These are phyloP conservation scores for Lichtheimia ramosa DNA, from an alignment of 371 early-diverging fungal genomes.

Conservation along the genomic window DNA sequence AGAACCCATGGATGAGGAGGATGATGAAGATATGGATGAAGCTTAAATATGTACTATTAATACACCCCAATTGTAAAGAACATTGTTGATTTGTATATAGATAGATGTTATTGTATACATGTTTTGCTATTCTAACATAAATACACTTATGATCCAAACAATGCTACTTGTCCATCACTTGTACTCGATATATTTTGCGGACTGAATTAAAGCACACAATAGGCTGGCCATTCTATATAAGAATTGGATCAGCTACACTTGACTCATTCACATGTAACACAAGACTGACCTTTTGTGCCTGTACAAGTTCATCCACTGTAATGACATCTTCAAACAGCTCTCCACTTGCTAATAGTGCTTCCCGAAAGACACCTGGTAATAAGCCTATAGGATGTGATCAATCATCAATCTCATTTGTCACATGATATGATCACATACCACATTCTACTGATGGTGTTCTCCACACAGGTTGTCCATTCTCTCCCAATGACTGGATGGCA, in stretches of 20 bases:
- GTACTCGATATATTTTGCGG: conserved; percentile 5
- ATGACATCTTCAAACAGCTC: conserved; percentile 37
- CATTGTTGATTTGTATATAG: no score
- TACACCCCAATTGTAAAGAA: no score
- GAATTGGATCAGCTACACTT: background rate
- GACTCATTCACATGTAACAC: no score
- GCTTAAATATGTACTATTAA: background rate
- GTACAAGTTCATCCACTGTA: conserved; percentile 41
- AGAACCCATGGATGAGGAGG: conserved; percentile 45
- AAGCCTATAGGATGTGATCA: conserved; percentile 25
- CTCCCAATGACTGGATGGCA: conserved; percentile 35
- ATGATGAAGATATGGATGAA: conserved; percentile 33
- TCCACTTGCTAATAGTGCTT: conserved; percentile 29
- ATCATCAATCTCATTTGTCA: background rate
- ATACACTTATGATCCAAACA: no score
- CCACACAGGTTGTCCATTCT: conserved; percentile 32
- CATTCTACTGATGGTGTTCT: conserved; percentile 46
- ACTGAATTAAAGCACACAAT: conserved; percentile 10
- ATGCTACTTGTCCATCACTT: background rate
- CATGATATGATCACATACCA: conserved; percentile 26
- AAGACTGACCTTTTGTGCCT: conserved; percentile 39
- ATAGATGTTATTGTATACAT: no score
- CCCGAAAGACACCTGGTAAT: conserved; percentile 54
- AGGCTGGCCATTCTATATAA: conserved; percentile 1
- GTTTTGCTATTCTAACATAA: no score